phyloP scores from a whole-genome alignment of 1,284 basidiomycete genomes.

The Pyrrhoderma lamaoense region DNA sequence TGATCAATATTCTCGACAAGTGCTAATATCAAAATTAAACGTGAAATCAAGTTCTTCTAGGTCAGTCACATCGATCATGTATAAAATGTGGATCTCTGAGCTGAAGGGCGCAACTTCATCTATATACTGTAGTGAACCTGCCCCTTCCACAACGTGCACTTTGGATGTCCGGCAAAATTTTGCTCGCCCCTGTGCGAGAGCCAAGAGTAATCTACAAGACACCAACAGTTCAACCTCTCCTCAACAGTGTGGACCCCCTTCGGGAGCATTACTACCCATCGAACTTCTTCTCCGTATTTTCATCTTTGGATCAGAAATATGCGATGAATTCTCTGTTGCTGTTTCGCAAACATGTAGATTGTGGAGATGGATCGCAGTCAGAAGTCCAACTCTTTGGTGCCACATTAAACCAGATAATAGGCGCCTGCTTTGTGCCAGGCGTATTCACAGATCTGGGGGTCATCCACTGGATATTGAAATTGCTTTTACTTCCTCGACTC shows the following conservation, averaged over 20 bases:
- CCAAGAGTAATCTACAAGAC: too few relatives aligned
- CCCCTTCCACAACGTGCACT: background rate
- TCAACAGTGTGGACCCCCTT: background rate
- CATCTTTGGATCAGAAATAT: slow-evolving; percentile 46
- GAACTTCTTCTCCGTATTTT: slow-evolving; percentile 60
- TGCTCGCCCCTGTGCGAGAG: background rate
- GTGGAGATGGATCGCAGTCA: slow-evolving; percentile 53
- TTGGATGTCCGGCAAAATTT: background rate
- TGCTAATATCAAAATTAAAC: slow-evolving; percentile 11
- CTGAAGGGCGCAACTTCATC: too few relatives aligned
- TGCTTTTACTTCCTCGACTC: background rate
- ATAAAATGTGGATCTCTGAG: background rate
- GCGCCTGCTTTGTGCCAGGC: slow-evolving; percentile 50
- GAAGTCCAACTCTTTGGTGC: slow-evolving; percentile 54
- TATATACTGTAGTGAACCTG: background rate
- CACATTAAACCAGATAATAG: slow-evolving; percentile 42
- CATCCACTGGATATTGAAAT: slow-evolving; percentile 47
- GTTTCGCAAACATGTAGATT: slow-evolving; percentile 57
- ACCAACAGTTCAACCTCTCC: slow-evolving; percentile 1
- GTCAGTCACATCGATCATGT: background rate
- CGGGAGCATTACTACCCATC: slow-evolving; percentile 30
- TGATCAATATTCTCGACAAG: slow-evolving; percentile 10
- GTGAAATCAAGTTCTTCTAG: background rate
- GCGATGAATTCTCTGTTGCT: slow-evolving; percentile 46
- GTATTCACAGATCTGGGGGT: slow-evolving; percentile 47